These are phyloP conservation scores for Cinnamomum chago DNA, from an alignment of 164 flowering plant genomes.

Conservation along the genomic window DNA sequence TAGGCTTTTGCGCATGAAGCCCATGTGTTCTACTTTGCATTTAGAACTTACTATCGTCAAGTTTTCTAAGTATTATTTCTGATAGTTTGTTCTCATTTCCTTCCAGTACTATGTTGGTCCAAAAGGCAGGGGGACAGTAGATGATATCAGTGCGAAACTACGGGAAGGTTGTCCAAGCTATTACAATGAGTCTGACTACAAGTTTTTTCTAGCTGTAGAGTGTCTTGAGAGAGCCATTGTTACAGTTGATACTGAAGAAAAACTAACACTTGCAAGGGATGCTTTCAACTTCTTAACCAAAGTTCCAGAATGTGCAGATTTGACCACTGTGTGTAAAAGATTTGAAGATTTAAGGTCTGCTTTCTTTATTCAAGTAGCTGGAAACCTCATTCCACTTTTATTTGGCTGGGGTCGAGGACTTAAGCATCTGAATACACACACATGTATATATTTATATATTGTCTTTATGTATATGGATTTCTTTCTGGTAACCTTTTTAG, in stretches of 20 bases:
- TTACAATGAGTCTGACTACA: slow-evolving; percentile 92
- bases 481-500: no score
- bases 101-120: slow-evolving; percentile 93
- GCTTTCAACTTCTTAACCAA: slow-evolving; percentile 73
- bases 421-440: no score
- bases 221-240: slow-evolving; percentile 90
- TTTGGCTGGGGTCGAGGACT: no score
- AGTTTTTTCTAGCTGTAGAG: slow-evolving; percentile 93
- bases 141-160: slow-evolving; percentile 84
- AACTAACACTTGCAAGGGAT: slow-evolving; percentile 82
- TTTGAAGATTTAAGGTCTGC: slow-evolving; percentile 93
- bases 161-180: slow-evolving; percentile 97
- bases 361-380: neutral
- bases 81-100: neutral
- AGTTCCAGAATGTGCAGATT: slow-evolving; percentile 94
- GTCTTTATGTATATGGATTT: no score
- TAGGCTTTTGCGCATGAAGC: no score
- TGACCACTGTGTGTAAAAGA: slow-evolving; percentile 83
- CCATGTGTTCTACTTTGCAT: neutral
- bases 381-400: no score
- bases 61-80: neutral
- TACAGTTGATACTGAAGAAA: slow-evolving; percentile 57
- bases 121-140: slow-evolving; percentile 97
- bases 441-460: no score
- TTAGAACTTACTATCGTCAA: neutral